phyloP scores from a whole-genome alignment of 108 stramenopile species.

The Aurantiochytrium sp. region DNA sequence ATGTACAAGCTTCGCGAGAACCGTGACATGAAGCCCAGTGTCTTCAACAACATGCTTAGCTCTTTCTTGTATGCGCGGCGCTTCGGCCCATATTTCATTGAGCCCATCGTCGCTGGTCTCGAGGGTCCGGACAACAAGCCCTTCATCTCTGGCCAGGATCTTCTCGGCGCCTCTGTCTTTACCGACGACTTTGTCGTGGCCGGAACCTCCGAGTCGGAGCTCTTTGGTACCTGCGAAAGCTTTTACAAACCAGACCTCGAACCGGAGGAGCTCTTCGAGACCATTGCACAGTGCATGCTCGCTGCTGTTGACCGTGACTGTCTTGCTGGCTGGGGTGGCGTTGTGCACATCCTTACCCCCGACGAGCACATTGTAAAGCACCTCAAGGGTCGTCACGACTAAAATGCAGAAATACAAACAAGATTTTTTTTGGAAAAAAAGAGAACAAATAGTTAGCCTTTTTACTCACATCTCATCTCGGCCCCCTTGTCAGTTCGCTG shows the following conservation, averaged over 20 bases:
- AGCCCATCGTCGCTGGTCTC: conserved; percentile 92
- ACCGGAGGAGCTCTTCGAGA: conserved; percentile 92
- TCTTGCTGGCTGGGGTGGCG: conserved; percentile 95
- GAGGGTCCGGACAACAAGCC: conserved; percentile 65
- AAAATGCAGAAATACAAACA: neutral
- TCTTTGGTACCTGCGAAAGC: conserved; percentile 97
- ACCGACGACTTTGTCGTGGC: conserved; percentile 92
- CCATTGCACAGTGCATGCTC: conserved; percentile 85
- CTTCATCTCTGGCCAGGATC: conserved; percentile 86
- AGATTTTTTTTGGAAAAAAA: no score
- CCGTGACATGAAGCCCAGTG: conserved; percentile 83
- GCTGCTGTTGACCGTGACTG: conserved; percentile 93
- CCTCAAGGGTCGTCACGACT: conserved; percentile 84
- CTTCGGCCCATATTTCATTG: conserved; percentile 94
- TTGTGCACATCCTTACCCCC: conserved; percentile 92
- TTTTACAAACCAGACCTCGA: conserved; percentile 86
- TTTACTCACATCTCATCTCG: no score
- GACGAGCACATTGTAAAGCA: conserved; percentile 70
- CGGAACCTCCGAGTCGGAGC: conserved; percentile 90
- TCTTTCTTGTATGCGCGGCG: conserved; percentile 77
- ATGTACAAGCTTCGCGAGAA: conserved; percentile 91
- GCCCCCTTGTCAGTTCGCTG: no score
- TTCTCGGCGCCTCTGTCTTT: conserved; percentile 81
- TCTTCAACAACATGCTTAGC: conserved; percentile 76
- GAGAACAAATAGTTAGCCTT: no score